These are phyloP conservation scores for Pythium dissimile DNA, from an alignment of 352 stramenopile genomes.

Conservation along the genomic window DNA sequence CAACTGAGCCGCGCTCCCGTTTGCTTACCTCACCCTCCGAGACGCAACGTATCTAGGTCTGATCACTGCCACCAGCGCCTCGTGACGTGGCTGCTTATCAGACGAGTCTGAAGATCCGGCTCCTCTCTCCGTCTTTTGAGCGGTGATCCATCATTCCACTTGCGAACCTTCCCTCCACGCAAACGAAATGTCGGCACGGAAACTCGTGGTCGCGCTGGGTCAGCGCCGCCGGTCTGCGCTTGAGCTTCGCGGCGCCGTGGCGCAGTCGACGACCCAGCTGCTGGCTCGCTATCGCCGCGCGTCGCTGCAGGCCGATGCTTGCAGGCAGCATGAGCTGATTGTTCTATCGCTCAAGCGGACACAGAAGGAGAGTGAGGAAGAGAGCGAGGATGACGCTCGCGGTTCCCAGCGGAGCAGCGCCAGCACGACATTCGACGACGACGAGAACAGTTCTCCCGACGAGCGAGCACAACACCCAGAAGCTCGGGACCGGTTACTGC, in stretches of 20 bases:
- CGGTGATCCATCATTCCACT: background rate
- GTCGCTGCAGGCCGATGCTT: slow-evolving; percentile 1
- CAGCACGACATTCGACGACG: slow-evolving; percentile 1
- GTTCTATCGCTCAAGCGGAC: background rate
- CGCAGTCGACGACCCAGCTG: background rate
- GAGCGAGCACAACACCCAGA: no score
- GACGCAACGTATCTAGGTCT: no score
- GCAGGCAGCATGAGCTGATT: background rate
- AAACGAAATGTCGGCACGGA: background rate
- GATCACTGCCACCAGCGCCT: no score
- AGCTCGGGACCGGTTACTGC: no score
- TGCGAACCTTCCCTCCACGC: background rate
- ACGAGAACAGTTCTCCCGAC: background rate
- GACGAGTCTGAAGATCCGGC: background rate
- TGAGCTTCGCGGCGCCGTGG: background rate
- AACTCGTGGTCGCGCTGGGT: background rate
- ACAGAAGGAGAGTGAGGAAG: background rate
- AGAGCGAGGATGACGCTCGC: background rate
- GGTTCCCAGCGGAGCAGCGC: slow-evolving; percentile 8
- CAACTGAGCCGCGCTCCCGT: background rate
- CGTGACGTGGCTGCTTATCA: no score
- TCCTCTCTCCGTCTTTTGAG: background rate
- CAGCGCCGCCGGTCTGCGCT: slow-evolving; percentile 2
- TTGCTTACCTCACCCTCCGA: no score
- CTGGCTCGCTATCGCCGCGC: slow-evolving; percentile 2